Base-by-base conservation (phyloP, 345 rosid species). In the Excoecaria cochinchinensis region DNA sequence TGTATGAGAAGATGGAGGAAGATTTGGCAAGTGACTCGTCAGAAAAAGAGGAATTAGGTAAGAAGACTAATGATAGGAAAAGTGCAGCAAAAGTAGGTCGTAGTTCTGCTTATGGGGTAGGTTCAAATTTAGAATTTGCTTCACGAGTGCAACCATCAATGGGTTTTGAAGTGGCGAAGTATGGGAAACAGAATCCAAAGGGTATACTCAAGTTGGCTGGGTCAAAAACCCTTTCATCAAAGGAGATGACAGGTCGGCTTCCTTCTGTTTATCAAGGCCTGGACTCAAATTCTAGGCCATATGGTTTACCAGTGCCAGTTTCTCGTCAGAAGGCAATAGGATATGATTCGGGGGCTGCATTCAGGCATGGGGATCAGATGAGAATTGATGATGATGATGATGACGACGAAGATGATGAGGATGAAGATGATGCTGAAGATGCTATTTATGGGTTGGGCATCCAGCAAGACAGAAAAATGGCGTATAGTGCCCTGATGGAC, bases 1-100 rank as follows among this genome's bases (percentile, higher is more conserved):
- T 90, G 91, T 69, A 84, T 50, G 98, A 89, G 85, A 88, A 89
- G 63, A 75, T 81, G 79, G 97, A 73, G 52, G 80, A 93, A 61
- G 90, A 87, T 83, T 74, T 83, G 69, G 91, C 74, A 60, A 88
- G 85, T 78, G 91, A 85, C 60, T 89, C 92, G 1, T 89, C 91
- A 0, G 93, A 82, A 48, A 87, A 83, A 69, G 96, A 86, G 78
- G 91, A 89, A 67, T 82, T 76, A 25, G 85, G 80, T 71, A 89
- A 87, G 79, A 89, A 79, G 81, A 83, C 71, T 9, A 90, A 89
- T 80, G 89, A 88, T 71, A 77, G 81, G 82, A 95, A 87, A 82
- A 71, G 80, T 78, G 64, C 74, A 16, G 82, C 68, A 73, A 87
- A 86, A 85, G 38, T 80, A 76, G 74, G 84, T 21, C 85, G 82